These are phyloP conservation scores for Syncephalis plumigaleata DNA, from an alignment of 371 early-diverging fungal species.

Conservation along the genomic window DNA sequence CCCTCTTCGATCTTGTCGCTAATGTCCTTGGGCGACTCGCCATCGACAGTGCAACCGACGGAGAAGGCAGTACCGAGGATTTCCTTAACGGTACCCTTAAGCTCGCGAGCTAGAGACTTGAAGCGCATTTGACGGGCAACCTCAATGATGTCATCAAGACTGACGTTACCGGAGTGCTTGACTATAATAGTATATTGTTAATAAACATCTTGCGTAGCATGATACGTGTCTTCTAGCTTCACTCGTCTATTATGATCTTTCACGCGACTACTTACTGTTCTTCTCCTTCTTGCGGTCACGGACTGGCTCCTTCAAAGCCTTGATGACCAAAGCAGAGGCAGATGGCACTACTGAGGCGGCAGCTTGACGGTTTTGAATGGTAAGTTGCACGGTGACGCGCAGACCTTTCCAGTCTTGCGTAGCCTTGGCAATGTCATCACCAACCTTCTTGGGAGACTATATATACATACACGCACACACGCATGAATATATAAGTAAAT, in stretches of 20 bases:
- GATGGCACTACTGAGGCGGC: constrained; percentile 94
- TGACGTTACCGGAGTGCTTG: constrained; percentile 87
- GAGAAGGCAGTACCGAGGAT: constrained; percentile 95
- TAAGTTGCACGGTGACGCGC: constrained; percentile 94
- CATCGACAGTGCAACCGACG: constrained; percentile 96
- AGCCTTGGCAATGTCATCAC: constrained; percentile 99
- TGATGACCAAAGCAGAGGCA: constrained; percentile 95
- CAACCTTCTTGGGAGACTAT: constrained; percentile 96
- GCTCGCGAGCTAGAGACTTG: constrained; percentile 80
- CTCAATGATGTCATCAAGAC: constrained; percentile 85
- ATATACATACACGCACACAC: constrained; percentile 8
- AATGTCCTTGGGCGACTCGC: constrained; percentile 73
- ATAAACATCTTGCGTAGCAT: too few relatives aligned
- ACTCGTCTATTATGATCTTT: too few relatives aligned
- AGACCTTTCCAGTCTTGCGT: constrained; percentile 98
- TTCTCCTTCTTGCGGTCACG: constrained; percentile 99
- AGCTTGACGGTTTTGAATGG: constrained; percentile 99
- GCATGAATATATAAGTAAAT: not conserved
- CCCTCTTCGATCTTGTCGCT: constrained; percentile 49
- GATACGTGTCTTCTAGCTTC: too few relatives aligned
- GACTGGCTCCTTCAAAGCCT: constrained; percentile 97
- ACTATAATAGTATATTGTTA: constrained; percentile 16
- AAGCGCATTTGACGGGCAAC: constrained; percentile 91
- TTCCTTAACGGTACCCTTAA: constrained; percentile 95
- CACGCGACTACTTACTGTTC: constrained; percentile 73